Evolutionary conservation across 371 early-diverging fungal genomes (phyloP).

Genomic region (Lichtheimia ornata): DNA sequence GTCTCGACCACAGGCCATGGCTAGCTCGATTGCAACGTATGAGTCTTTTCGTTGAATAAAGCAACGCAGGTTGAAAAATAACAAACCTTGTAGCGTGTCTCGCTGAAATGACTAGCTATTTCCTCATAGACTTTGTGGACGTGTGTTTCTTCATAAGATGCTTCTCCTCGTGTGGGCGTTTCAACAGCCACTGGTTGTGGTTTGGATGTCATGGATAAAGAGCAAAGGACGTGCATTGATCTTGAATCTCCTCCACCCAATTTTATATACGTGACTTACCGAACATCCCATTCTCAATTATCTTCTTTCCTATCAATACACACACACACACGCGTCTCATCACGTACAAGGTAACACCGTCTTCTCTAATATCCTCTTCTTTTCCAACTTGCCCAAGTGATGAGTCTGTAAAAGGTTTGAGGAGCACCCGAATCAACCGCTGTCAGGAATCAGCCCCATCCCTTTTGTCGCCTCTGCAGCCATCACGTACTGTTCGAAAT

Average conservation of each 20-base stretch:
- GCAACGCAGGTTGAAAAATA: not conserved
- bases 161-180: slow-evolving; percentile 46
- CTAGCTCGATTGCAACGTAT: slow-evolving; percentile 27
- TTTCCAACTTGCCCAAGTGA: not conserved
- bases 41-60: not conserved
- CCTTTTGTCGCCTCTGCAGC: not conserved
- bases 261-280: no score
- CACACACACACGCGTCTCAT: not conserved
- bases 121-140: slow-evolving; percentile 92
- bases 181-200: slow-evolving; percentile 61
- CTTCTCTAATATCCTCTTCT: not conserved
- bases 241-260: not conserved
- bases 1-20: slow-evolving; percentile 96
- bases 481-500: slow-evolving; percentile 39
- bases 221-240: slow-evolving; percentile 3
- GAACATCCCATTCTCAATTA: not conserved
- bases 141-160: slow-evolving; percentile 69
- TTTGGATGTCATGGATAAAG: slow-evolving; percentile 21
- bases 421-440: slow-evolving; percentile 1
- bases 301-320: not conserved
- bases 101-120: slow-evolving; percentile 93
- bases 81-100: slow-evolving; percentile 91
- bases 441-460: not conserved
- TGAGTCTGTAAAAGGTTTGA: slow-evolving; percentile 28
- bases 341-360: not conserved